Percentiles rank a stretch among this genome's conserved stretches.
These are phyloP conservation scores for Sugiyamaella castrensis DNA, from an alignment of 1,139 yeast genomes.

Conservation along the genomic window DNA sequence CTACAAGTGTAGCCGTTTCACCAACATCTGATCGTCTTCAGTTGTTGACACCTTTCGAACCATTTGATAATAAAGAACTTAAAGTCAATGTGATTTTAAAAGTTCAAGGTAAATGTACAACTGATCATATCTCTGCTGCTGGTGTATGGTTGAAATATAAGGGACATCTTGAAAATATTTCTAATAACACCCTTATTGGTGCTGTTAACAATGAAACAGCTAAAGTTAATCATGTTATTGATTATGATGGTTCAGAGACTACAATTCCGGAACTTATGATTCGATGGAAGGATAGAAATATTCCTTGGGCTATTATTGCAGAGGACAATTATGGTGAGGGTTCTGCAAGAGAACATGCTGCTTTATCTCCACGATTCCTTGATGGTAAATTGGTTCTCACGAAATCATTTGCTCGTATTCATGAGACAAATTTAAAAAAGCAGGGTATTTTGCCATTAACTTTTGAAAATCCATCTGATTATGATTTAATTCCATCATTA, in stretches of 20 bases:
- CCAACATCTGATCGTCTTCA: conserved; percentile 81
- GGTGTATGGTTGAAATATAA: conserved; percentile 99
- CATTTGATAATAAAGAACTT: conserved; percentile 84
- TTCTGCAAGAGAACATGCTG: conserved; percentile 98
- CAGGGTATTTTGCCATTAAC: conserved; percentile 96
- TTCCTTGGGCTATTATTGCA: conserved; percentile 94
- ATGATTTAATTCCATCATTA: conserved; percentile 72
- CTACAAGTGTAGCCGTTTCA: conserved; percentile 66
- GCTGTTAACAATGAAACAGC: conserved; percentile 97
- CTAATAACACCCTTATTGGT: conserved; percentile 92
- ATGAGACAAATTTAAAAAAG: conserved; percentile 85
- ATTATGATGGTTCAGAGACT: conserved; percentile 68
- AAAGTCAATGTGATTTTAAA: conserved; percentile 72
- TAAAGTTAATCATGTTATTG: conserved; percentile 87
- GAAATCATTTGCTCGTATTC: conserved; percentile 95
- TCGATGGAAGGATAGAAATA: conserved; percentile 80
- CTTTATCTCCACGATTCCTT: conserved; percentile 87
- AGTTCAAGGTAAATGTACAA: conserved; percentile 97
- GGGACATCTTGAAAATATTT: conserved; percentile 94
- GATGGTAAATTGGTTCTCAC: conserved; percentile 88
- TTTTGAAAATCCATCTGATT: conserved; percentile 84
- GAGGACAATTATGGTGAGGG: conserved; percentile 99
- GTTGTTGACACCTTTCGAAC: conserved; percentile 78
- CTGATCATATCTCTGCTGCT: conserved; percentile 98
- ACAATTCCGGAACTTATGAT: conserved; percentile 96